Evolutionary conservation across 2,329 filamentous ascomycete genomes (phyloP).

Genomic region (Colletotrichum plurivorum): DNA sequence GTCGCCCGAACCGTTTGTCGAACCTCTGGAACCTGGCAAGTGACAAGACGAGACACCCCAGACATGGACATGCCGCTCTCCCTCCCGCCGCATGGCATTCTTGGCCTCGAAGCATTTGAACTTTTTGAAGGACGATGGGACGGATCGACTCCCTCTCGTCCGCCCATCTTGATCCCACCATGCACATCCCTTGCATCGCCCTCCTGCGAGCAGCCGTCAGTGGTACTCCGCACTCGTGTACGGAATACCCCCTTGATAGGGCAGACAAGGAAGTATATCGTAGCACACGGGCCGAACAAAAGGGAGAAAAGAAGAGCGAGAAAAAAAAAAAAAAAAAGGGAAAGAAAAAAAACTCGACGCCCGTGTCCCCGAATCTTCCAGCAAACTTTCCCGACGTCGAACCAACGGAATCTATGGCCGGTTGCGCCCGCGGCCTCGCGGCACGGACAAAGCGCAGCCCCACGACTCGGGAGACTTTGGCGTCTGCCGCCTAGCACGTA

Average conservation of each 20-base stretch:
- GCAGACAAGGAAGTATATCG: no score
- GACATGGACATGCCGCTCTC: conserved; percentile 28
- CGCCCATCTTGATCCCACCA: neutral
- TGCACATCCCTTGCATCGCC: conserved; percentile 11
- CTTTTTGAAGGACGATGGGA: neutral
- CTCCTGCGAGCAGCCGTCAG: neutral
- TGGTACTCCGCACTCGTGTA: neutral
- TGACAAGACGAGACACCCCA: conserved; percentile 35
- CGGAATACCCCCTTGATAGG: no score
- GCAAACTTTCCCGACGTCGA: conserved; percentile 23
- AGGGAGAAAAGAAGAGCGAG: no score
- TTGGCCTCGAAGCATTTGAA: neutral
- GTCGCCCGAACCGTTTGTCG: conserved; percentile 5
- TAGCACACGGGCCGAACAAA: no score
- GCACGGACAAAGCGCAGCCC: neutral
- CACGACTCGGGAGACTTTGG: conserved; percentile 37
- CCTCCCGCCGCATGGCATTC: conserved; percentile 4
- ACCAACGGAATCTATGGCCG: neutral
- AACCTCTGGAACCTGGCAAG: conserved; percentile 36
- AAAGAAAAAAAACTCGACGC: neutral
- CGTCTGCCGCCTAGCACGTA: conserved; percentile 24
- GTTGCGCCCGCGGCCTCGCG: conserved; percentile 3
- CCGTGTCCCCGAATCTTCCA: conserved; percentile 22
- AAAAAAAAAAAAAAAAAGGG: neutral
- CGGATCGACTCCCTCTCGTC: conserved; percentile 16